Percentiles rank a stretch among this genome's conserved stretches.
Conservation (phyloP, 2,329 filamentous ascomycete genomes). For the Talaromyces pinophilus region DNA sequence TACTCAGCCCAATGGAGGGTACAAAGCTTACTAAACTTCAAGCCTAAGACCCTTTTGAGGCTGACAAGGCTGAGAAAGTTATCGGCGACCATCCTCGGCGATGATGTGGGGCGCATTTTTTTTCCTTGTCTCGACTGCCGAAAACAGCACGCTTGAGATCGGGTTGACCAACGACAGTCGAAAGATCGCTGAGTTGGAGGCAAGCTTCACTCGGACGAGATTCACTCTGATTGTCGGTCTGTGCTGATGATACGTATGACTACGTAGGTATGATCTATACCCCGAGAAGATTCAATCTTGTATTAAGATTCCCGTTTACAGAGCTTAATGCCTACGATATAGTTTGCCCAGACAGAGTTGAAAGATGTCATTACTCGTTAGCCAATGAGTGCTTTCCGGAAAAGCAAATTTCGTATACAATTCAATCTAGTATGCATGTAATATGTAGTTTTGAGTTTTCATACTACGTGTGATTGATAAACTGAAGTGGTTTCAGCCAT, state of each 20-base stretch:
- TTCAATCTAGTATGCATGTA: not conserved
- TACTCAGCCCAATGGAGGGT: not conserved
- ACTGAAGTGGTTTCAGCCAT: not conserved
- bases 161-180: not conserved
- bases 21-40: not conserved
- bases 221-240: not conserved
- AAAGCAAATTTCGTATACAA: not conserved
- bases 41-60: not conserved
- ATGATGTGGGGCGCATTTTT: not conserved
- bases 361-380: not conserved
- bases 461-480: not conserved
- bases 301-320: not conserved
- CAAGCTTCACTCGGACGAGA: not conserved
- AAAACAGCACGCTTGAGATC: not conserved
- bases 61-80: not conserved
- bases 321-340: not conserved
- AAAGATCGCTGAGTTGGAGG: not conserved
- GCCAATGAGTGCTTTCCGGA: not conserved
- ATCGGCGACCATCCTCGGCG: conserved; percentile 8
- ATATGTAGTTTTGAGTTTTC: not conserved
- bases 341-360: not conserved
- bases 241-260: not conserved
- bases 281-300: not conserved
- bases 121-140: not conserved
- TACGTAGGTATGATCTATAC: too few relatives aligned